Percentiles rank a stretch among this genome's conserved stretches.
phyloP scores from a whole-genome alignment of 176 grass and related monocot genomes.

The Avena insularis region DNA sequence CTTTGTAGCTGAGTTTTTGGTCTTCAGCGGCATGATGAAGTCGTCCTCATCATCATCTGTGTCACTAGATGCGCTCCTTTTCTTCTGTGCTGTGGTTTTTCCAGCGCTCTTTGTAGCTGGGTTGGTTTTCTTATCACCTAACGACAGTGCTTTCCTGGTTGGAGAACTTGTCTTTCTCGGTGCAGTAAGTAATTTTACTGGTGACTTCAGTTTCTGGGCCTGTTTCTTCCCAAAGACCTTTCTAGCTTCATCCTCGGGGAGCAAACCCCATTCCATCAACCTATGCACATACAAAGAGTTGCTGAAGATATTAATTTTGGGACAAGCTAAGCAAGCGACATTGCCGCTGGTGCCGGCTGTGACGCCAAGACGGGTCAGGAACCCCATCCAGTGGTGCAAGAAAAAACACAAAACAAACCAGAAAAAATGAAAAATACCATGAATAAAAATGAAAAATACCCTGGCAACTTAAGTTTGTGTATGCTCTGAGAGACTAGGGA shows the following conservation, averaged over 20 bases:
- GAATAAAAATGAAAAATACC: no score
- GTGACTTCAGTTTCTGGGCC: constrained; percentile 62
- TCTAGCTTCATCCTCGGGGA: constrained; percentile 57
- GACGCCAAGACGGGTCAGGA: no score
- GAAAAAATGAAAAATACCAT: no score
- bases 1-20: not conserved
- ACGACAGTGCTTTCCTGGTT: constrained; percentile 19
- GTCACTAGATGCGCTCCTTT: constrained; percentile 52
- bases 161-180: constrained; percentile 45
- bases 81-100: constrained; percentile 47
- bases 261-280: constrained; percentile 94
- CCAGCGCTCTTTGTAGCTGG: constrained; percentile 22
- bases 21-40: constrained; percentile 25
- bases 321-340: no score
- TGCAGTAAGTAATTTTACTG: constrained; percentile 44
- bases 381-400: no score
- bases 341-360: no score
- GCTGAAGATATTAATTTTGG: constrained; percentile 34
- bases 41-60: constrained; percentile 44
- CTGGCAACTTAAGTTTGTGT: no score
- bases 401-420: no score
- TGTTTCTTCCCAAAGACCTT: constrained; percentile 60
- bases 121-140: constrained; percentile 39
- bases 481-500: no score
- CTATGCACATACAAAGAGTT: constrained; percentile 45